Evolutionary conservation across 2,329 filamentous ascomycete species (phyloP).

Genomic region (Colletotrichum godetiae): DNA sequence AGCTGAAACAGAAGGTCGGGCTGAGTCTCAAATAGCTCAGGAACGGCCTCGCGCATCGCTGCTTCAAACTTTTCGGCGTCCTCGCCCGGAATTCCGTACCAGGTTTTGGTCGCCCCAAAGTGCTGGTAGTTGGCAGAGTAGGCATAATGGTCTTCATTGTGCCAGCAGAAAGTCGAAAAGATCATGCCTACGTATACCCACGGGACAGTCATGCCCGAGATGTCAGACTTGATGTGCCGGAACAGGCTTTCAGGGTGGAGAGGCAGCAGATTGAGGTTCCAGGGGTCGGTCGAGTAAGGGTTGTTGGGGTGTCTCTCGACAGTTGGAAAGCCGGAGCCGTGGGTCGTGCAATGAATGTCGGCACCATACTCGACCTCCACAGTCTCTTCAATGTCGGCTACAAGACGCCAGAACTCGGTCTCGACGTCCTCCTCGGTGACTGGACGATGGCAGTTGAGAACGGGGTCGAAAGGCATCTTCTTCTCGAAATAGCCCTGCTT

Average conservation of each 20-base stretch:
- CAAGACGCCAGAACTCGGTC: conserved; percentile 94
- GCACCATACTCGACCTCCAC: conserved; percentile 98
- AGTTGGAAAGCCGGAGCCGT: conserved; percentile 96
- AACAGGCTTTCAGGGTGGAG: conserved; percentile 93
- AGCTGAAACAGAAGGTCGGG: conserved; percentile 96
- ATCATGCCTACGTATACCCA: conserved; percentile 99
- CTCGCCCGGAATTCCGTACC: conserved; percentile 96
- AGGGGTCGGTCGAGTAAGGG: conserved; percentile 87
- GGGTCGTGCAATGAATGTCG: conserved; percentile 97
- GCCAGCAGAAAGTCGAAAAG: conserved; percentile 99
- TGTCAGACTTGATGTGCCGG: conserved; percentile 96
- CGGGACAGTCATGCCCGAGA: conserved; percentile 98
- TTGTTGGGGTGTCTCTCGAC: conserved; percentile 91
- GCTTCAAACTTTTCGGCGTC: conserved; percentile 95
- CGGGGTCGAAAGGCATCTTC: conserved; percentile 88
- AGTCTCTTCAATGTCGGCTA: conserved; percentile 92
- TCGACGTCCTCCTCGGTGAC: conserved; percentile 97
- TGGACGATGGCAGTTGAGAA: conserved; percentile 81
- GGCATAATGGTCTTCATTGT: conserved; percentile 97
- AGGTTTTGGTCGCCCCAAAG: conserved; percentile 97
- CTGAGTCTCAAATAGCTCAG: conserved; percentile 96
- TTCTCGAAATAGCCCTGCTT: conserved; percentile 93
- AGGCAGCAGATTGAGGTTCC: conserved; percentile 95
- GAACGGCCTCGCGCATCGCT: conserved; percentile 94
- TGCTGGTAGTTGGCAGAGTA: conserved; percentile 99